phyloP scores from a whole-genome alignment of 2,329 filamentous ascomycete species.

The Zarea fungicola region DNA sequence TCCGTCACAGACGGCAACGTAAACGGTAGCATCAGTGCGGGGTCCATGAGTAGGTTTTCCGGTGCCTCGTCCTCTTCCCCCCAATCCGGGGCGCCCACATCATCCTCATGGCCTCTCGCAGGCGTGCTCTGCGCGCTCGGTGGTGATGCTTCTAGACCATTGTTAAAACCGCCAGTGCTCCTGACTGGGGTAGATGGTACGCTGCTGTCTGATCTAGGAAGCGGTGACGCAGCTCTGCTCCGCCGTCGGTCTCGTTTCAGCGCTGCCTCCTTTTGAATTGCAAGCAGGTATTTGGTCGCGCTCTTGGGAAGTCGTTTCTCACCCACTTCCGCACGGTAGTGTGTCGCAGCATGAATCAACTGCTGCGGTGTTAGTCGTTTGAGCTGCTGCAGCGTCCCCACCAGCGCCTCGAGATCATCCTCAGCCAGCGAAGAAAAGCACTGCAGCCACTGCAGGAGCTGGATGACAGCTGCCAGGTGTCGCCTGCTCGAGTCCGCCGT shows the following conservation, averaged over 20 bases:
- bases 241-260: conserved; percentile 51
- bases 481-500: conserved; percentile 78
- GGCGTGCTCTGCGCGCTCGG: conserved; percentile 37
- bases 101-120: conserved; percentile 27
- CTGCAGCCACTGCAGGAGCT: conserved; percentile 94
- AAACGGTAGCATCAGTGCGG: conserved; percentile 89
- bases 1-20: conserved; percentile 93
- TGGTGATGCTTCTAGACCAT: conserved; percentile 35
- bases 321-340: conserved; percentile 91
- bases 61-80: conserved; percentile 62
- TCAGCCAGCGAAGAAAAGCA: conserved; percentile 87
- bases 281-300: conserved; percentile 78
- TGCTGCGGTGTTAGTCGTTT: conserved; percentile 81
- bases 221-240: conserved; percentile 42
- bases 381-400: conserved; percentile 84
- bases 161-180: conserved; percentile 33
- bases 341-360: conserved; percentile 83
- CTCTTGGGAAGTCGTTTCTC: conserved; percentile 88
- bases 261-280: conserved; percentile 67
- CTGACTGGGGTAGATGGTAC: conserved; percentile 41
- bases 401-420: conserved; percentile 82
- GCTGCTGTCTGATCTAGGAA: conserved; percentile 27
- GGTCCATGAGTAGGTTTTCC: conserved; percentile 75
- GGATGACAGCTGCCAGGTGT: conserved; percentile 85
- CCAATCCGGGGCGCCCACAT: conserved; percentile 46